These are phyloP conservation scores for Eucalyptus camaldulensis DNA, from an alignment of 345 rosid genomes.

Conservation along the genomic window DNA sequence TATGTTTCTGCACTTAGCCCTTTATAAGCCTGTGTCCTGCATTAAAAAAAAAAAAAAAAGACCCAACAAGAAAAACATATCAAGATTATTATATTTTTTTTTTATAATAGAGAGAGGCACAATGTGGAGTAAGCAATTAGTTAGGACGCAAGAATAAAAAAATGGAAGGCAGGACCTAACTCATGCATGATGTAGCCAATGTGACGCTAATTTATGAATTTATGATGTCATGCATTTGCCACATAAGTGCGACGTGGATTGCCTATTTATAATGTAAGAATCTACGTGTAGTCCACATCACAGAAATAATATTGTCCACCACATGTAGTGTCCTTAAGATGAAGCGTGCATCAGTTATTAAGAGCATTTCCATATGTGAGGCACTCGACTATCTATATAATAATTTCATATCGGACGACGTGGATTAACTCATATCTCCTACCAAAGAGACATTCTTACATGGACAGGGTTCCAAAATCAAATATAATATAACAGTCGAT, in stretches of 20 bases:
- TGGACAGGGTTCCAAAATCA: not conserved
- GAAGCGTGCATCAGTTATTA: not conserved
- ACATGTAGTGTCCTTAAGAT: not conserved
- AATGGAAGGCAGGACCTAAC: not conserved
- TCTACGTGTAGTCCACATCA: not conserved
- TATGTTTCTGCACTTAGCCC: not conserved
- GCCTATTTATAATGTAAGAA: not conserved
- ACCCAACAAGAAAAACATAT: not conserved
- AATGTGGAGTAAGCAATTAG: not conserved
- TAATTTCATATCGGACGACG: not conserved
- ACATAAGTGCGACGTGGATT: not conserved
- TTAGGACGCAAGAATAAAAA: not conserved
- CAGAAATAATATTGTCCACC: not conserved
- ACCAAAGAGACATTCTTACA: not conserved
- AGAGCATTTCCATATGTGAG: not conserved
- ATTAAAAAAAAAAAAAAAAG: too few relatives aligned
- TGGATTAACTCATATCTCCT: not conserved
- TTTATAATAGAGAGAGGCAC: not conserved
- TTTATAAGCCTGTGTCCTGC: not conserved
- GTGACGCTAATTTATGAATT: not conserved
- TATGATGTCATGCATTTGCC: not conserved
- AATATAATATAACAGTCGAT: not conserved
- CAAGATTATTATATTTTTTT: not conserved
- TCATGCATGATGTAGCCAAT: not conserved
- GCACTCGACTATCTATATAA: not conserved